phyloP scores from a whole-genome alignment of 495 filamentous ascomycete species.

The Haplographium delicatum region DNA sequence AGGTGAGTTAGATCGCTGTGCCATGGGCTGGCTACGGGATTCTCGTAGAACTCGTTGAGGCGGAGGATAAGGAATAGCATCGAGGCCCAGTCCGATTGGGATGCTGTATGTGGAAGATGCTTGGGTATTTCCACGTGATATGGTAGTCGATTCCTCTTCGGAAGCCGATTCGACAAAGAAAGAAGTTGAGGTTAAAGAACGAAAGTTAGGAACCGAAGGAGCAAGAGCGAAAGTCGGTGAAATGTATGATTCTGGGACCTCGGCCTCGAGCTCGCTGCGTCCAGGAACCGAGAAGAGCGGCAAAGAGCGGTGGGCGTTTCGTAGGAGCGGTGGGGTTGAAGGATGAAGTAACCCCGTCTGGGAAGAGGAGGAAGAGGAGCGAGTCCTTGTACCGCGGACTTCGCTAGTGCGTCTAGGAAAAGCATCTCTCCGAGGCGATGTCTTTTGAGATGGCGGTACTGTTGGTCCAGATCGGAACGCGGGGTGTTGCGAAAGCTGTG shows the following conservation, averaged over 20 bases:
- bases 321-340: not conserved
- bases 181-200: too few relatives aligned
- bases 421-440: not conserved
- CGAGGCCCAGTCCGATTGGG: slow-evolving; percentile 13
- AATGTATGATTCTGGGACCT: slow-evolving; percentile 4
- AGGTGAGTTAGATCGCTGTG: too few relatives aligned
- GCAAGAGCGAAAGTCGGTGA: not conserved
- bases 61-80: too few relatives aligned
- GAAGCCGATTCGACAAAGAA: too few relatives aligned
- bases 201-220: not conserved
- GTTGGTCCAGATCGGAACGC: slow-evolving; percentile 6
- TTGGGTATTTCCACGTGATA: not conserved
- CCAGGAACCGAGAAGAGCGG: not conserved
- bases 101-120: slow-evolving; percentile 1
- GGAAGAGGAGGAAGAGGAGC: not conserved
- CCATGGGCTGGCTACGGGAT: too few relatives aligned
- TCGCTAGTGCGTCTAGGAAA: not conserved
- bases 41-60: too few relatives aligned
- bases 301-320: not conserved
- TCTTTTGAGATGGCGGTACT: not conserved
- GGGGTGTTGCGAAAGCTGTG: slow-evolving; percentile 10
- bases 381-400: not conserved
- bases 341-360: not conserved
- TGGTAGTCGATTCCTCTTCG: not conserved
- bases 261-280: slow-evolving; percentile 7